Conservation (phyloP, 1,284 basidiomycete species). For the Meira miltonrushii region DNA sequence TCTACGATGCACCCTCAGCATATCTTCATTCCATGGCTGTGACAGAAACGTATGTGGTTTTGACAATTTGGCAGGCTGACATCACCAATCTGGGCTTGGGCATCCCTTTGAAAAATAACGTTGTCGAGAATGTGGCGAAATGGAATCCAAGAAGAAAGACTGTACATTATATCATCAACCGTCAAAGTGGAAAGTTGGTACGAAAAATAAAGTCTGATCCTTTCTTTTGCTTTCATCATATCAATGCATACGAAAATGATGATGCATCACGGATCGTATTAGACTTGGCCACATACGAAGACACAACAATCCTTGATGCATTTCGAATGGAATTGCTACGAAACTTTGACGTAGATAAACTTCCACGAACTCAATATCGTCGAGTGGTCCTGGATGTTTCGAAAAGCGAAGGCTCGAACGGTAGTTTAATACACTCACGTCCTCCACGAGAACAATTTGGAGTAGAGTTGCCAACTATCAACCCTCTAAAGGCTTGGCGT, state of each 20-base stretch:
- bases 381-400: not conserved
- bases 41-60: not conserved
- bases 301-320: not conserved
- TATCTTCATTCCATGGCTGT: not conserved
- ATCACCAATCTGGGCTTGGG: not conserved
- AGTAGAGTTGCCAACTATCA: not conserved
- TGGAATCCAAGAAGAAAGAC: not conserved
- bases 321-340: not conserved
- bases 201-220: not conserved
- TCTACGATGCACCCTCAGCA: not conserved
- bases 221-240: constrained; percentile 9
- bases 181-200: not conserved
- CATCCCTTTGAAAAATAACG: not conserved
- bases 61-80: not conserved
- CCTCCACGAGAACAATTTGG: not conserved
- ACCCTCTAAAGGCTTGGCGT: not conserved
- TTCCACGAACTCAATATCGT: not conserved
- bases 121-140: not conserved
- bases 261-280: not conserved
- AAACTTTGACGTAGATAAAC: not conserved
- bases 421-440: not conserved
- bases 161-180: constrained; percentile 1
- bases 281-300: not conserved
- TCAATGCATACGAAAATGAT: constrained; percentile 7
- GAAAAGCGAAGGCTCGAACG: not conserved